Percentiles rank a stretch among this genome's conserved stretches.
Evolutionary conservation across 225 moss, liverwort and hornwort genomes (phyloP).

Genomic region (Pseudisothecium myosuroides): DNA sequence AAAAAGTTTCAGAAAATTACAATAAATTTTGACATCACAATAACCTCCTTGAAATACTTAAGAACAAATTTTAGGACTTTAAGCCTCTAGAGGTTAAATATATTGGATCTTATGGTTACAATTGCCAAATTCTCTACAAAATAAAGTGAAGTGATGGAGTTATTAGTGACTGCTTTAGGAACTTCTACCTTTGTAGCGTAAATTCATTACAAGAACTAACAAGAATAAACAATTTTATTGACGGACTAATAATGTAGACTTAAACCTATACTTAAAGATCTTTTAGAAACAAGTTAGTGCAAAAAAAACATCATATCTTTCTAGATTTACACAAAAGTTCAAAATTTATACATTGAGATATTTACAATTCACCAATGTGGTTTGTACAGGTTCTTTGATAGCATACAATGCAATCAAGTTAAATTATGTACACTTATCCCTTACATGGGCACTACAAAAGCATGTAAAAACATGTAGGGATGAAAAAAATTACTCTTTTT

Average conservation of each 20-base stretch:
- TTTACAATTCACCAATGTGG: not conserved
- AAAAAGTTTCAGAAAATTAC: no score
- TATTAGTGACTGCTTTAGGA: no score
- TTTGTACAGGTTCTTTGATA: accelerated
- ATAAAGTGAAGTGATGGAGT: no score
- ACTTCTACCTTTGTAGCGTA: no score
- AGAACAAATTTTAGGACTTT: no score
- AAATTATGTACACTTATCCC: not conserved
- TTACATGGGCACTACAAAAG: not conserved
- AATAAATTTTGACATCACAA: no score
- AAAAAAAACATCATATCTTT: not conserved
- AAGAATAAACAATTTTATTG: not conserved
- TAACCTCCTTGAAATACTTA: no score
- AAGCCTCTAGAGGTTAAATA: no score
- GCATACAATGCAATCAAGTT: not conserved
- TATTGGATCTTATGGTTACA: not conserved
- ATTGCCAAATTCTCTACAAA: not conserved
- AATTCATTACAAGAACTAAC: no score
- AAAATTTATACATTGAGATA: not conserved
- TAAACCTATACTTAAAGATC: not conserved
- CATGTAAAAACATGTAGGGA: not conserved
- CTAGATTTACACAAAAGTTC: not conserved
- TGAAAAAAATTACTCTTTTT: not conserved
- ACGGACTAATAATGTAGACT: not conserved
- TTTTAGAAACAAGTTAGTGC: no score